These are phyloP conservation scores for Didymella lethalis DNA, from an alignment of 2,329 filamentous ascomycete species.

Conservation along the genomic window DNA sequence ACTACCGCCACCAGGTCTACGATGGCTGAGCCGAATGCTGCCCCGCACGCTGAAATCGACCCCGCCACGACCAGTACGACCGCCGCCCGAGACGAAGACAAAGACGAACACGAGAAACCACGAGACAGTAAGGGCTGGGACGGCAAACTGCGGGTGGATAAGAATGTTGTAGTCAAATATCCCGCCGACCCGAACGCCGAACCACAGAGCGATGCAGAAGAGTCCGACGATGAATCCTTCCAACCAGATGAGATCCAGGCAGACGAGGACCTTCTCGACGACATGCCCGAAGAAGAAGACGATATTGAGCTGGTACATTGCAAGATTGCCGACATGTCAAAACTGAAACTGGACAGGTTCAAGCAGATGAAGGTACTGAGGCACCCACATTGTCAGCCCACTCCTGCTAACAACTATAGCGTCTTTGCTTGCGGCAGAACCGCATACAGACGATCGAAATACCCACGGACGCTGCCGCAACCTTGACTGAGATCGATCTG, in stretches of 20 bases:
- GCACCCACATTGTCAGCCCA: background rate
- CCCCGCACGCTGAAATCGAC: conserved; percentile 42
- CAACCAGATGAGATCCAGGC: conserved; percentile 47
- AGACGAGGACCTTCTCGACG: conserved; percentile 64
- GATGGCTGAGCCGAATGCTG: conserved; percentile 39
- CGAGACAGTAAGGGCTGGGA: conserved; percentile 72
- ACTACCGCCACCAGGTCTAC: background rate
- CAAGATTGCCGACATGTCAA: conserved; percentile 78
- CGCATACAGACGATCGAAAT: conserved; percentile 82
- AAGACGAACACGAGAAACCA: conserved; percentile 40
- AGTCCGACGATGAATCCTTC: conserved; percentile 71
- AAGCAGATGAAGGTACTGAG: conserved; percentile 66
- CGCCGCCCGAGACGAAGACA: conserved; percentile 30
- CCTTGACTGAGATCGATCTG: conserved; percentile 84
- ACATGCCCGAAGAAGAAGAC: conserved; percentile 63
- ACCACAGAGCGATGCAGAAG: conserved; percentile 78
- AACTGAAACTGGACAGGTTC: conserved; percentile 85
- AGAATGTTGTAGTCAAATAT: conserved; percentile 53
- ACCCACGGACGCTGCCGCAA: conserved; percentile 69
- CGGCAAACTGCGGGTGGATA: conserved; percentile 79
- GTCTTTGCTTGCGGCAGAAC: conserved; percentile 93
- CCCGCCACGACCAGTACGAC: conserved; percentile 32
- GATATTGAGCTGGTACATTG: conserved; percentile 87
- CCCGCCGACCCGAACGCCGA: conserved; percentile 65
- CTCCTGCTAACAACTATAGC: conserved; percentile 48